Evolutionary conservation across 768 basidiomycete species (phyloP).

Genomic region (Mycena indigotica): DNA sequence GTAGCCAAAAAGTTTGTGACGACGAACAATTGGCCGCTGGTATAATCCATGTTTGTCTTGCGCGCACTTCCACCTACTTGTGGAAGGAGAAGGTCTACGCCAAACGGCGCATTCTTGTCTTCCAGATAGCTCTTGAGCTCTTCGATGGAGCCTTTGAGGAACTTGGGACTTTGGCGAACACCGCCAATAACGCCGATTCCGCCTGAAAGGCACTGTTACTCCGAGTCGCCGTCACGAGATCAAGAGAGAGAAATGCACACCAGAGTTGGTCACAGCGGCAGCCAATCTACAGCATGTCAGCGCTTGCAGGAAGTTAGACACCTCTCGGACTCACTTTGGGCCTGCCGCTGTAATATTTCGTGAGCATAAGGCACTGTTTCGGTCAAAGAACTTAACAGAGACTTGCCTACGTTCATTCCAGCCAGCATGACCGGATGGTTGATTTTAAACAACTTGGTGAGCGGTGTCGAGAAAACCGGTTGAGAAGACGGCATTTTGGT

Average conservation of each 20-base stretch:
- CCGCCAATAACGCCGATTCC: constrained; percentile 91
- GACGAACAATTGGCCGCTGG: constrained; percentile 62
- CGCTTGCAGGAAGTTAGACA: too few relatives aligned
- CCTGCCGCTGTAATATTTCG: constrained; percentile 56
- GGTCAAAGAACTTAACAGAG: background rate
- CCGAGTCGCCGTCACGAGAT: too few relatives aligned
- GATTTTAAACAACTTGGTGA: constrained; percentile 76
- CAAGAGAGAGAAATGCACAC: too few relatives aligned
- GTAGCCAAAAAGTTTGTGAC: background rate
- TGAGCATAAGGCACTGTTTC: background rate
- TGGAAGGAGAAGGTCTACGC: constrained; percentile 83
- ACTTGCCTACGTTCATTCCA: constrained; percentile 34
- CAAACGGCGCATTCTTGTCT: constrained; percentile 75
- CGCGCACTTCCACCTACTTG: constrained; percentile 80
- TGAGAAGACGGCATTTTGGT: constrained; percentile 62
- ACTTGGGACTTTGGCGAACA: constrained; percentile 68
- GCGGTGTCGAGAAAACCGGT: constrained; percentile 68
- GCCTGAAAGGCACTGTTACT: constrained; percentile 36
- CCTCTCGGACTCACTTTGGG: constrained; percentile 46
- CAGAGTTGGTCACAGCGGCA: constrained; percentile 90
- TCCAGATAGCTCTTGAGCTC: constrained; percentile 76
- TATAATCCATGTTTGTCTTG: constrained; percentile 87
- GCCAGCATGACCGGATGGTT: constrained; percentile 86
- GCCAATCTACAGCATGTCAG: constrained; percentile 46
- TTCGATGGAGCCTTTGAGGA: constrained; percentile 65